These are phyloP conservation scores for Chenopodium suecicum DNA, from an alignment of 148 eudicot genomes.

Conservation along the genomic window DNA sequence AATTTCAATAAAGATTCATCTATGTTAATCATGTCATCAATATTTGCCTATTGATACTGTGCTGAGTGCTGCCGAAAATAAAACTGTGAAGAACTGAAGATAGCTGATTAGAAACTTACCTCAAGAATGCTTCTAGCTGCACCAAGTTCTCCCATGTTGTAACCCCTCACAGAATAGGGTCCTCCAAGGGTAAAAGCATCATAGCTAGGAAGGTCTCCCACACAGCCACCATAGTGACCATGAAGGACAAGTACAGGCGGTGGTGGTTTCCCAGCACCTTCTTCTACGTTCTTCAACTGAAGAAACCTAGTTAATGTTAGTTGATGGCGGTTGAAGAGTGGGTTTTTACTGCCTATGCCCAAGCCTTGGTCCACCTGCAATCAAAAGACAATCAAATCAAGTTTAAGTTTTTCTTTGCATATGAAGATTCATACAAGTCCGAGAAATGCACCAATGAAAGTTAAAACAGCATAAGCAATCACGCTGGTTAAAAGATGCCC, in stretches of 20 bases:
- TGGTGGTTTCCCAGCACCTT: conserved; percentile 90
- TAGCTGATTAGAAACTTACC: conserved; percentile 42
- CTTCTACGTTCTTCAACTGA: conserved; percentile 81
- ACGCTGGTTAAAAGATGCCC: not conserved
- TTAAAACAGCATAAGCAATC: not conserved
- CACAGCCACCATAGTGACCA: conserved; percentile 97
- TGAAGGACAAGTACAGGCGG: conserved; percentile 96
- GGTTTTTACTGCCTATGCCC: conserved; percentile 84
- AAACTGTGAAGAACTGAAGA: not conserved
- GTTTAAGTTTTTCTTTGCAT: not conserved
- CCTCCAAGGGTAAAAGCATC: conserved; percentile 98
- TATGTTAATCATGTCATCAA: not conserved
- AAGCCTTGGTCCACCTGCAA: conserved; percentile 97
- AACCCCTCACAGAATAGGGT: conserved; percentile 98
- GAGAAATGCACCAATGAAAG: not conserved
- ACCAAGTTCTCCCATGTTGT: conserved; percentile 98
- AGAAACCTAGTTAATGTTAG: conserved; percentile 78
- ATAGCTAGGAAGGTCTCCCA: conserved; percentile 96
- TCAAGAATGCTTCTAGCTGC: conserved; percentile 96
- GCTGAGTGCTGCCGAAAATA: not conserved
- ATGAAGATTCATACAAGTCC: not conserved
- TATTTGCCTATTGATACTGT: not conserved
- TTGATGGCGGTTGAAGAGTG: conserved; percentile 89
- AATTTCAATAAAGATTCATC: not conserved
- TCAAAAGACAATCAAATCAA: conserved; percentile 15